phyloP scores from a whole-genome alignment of 2,329 filamentous ascomycete genomes.

The Dothidotthia symphoricarpi region DNA sequence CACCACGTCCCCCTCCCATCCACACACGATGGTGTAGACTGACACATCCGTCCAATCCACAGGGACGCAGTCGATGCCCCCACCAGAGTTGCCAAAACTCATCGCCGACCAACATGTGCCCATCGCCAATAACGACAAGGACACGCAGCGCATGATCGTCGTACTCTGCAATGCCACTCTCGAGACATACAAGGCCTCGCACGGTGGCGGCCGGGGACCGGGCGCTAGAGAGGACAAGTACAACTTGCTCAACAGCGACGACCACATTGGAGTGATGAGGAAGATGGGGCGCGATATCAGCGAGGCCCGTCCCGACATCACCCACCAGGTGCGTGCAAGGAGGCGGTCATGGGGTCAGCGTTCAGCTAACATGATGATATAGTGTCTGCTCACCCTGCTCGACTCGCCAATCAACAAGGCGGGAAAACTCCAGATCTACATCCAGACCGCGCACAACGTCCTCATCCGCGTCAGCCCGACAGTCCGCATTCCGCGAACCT shows the following conservation, averaged over 20 bases:
- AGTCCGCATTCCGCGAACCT: conserved; percentile 94
- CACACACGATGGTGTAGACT: conserved; percentile 19
- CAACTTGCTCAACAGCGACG: conserved; percentile 95
- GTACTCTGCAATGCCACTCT: conserved; percentile 96
- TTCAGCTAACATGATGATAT: conserved; percentile 26
- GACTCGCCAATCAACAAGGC: conserved; percentile 99
- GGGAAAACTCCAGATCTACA: conserved; percentile 95
- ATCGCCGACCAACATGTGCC: conserved; percentile 89
- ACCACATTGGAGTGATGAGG: conserved; percentile 98
- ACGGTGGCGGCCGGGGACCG: conserved; percentile 63
- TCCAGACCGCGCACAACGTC: conserved; percentile 95
- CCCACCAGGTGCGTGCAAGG: conserved; percentile 78
- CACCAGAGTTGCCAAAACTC: conserved; percentile 83
- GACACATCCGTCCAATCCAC: conserved; percentile 15
- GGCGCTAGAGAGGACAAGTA: conserved; percentile 87
- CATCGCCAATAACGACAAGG: conserved; percentile 82
- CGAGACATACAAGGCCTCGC: conserved; percentile 92
- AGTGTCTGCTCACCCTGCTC: conserved; percentile 95
- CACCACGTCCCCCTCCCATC: conserved; percentile 7
- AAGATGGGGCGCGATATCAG: conserved; percentile 99
- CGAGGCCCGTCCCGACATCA: conserved; percentile 95
- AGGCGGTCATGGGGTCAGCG: conserved; percentile 8
- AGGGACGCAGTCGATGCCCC: conserved; percentile 86
- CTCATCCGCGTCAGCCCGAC: conserved; percentile 98
- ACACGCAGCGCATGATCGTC: conserved; percentile 87